Base-by-base conservation (phyloP, 2,329 filamentous ascomycete species). In the Aspergillus pseudoterreus region DNA sequence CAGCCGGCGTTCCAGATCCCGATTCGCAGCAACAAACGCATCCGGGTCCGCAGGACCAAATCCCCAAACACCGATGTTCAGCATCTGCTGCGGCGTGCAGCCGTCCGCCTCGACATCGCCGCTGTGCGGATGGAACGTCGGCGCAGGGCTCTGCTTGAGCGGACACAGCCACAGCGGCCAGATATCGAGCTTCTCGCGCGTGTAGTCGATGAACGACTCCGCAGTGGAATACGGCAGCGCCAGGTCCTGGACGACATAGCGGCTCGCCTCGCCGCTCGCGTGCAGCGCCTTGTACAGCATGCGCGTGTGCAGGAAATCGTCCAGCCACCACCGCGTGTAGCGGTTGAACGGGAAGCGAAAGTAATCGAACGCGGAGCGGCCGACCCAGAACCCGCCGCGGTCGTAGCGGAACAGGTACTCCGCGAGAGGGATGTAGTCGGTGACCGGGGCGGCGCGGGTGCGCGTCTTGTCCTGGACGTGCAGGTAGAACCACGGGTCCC, bases 41-140 rank as follows among this genome's bases (percentile, higher is more conserved):
- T 48, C 71, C 62, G 17, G 49, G 27, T 57, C 75, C 66, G 2
- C 86, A 83, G 6, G 55, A 1, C 87, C 88, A 68, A 84, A 88
- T 8, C 89, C 90, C 90, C 90, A 95, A 33, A 95, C 81, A n/a
- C 81, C 81, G 32, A 84, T 70, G 56, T 83, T 84, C 43, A 82
- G 68, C 60, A 80, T 55, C 42, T 56, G 53, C 14, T 48, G 51
- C 1, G 49, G 48, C 11, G 51, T 57, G 39, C 51, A 47, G 4
- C 51, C 53, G 41, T 27, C 49, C 35, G 15, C 55, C 11, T 41
- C 61, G 49, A 22, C 60, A 43, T 38, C 78, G 72, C 39, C 50
- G 41, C 38, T 55, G 9, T 53, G 54, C 2, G 54, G 50, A 27
- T 52, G 56, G 42, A 59, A 53, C 8, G 57, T 58, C 22, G 55